phyloP scores from a whole-genome alignment of 192 early-diverging fungal genomes.

The Coemansia erecta region DNA sequence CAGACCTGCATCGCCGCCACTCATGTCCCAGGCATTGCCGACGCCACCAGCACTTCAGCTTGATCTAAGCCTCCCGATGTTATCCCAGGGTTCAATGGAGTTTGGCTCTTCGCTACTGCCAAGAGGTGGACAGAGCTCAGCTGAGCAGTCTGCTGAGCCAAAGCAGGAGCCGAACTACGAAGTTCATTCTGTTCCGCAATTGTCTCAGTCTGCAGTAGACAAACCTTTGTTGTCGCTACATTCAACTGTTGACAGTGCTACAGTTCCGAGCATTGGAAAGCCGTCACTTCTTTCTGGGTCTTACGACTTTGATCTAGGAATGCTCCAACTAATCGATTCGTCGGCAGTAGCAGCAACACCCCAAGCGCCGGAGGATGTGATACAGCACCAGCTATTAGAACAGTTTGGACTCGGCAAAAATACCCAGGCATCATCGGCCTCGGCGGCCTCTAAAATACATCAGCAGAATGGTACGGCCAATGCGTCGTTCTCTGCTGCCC shows the following conservation, averaged over 20 bases:
- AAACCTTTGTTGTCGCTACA: not conserved
- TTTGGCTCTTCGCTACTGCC: not conserved
- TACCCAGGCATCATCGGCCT: not conserved
- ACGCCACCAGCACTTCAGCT: conserved; percentile 40
- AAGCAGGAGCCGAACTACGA: not conserved
- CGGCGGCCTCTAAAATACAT: not conserved
- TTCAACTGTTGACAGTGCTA: not conserved
- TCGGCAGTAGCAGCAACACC: not conserved
- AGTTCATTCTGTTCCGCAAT: not conserved
- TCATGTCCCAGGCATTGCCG: conserved; percentile 1
- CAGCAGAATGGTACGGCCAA: not conserved
- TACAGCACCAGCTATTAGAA: conserved; percentile 1
- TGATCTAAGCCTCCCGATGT: conserved; percentile 26
- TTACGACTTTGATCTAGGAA: conserved; percentile 2
- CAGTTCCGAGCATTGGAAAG: not conserved
- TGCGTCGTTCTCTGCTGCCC: not conserved
- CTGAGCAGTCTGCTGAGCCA: not conserved
- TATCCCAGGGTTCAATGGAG: conserved; percentile 12
- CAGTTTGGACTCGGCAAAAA: not conserved
- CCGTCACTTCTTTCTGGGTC: not conserved
- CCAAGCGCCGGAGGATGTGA: not conserved
- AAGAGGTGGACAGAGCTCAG: not conserved
- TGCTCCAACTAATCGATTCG: not conserved
- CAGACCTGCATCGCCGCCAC: not conserved
- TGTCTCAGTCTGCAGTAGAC: too few species aligned